These are phyloP conservation scores for Teunomyces panamensis DNA, from an alignment of 805 yeast genomes.

Conservation along the genomic window DNA sequence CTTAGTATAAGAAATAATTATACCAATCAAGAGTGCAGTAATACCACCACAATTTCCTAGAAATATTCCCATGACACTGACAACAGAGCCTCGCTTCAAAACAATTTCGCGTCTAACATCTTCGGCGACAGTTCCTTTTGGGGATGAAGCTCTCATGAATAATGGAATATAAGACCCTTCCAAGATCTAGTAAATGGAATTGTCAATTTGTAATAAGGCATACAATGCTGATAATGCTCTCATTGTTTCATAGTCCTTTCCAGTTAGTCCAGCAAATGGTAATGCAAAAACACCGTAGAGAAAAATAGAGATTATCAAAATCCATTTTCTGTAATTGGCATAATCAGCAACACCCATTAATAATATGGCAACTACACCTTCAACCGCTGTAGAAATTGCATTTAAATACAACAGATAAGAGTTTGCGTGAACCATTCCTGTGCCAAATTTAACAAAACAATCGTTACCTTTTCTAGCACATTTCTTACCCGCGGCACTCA, in stretches of 20 bases:
- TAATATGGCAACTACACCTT: slow-evolving; percentile 32
- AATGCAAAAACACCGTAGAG: slow-evolving; percentile 32
- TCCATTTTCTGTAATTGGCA: slow-evolving; percentile 32
- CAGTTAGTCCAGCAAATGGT: slow-evolving; percentile 33
- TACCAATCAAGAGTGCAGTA: slow-evolving; percentile 34
- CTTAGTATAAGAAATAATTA: slow-evolving; percentile 30
- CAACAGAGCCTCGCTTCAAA: slow-evolving; percentile 30
- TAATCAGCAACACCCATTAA: slow-evolving; percentile 42
- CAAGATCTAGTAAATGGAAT: slow-evolving; percentile 32
- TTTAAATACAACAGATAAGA: slow-evolving; percentile 37
- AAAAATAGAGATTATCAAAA: slow-evolving; percentile 28
- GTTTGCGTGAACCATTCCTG: slow-evolving; percentile 28
- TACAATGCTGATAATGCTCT: slow-evolving; percentile 28
- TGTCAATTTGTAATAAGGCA: slow-evolving; percentile 24
- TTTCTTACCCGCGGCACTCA: slow-evolving; percentile 16
- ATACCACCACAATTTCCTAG: slow-evolving; percentile 38
- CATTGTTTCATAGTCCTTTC: slow-evolving; percentile 16
- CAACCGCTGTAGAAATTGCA: slow-evolving; percentile 38
- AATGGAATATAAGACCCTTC: slow-evolving; percentile 41
- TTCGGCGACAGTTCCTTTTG: slow-evolving; percentile 16
- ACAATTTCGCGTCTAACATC: slow-evolving; percentile 21
- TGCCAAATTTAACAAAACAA: slow-evolving; percentile 36
- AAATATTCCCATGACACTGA: slow-evolving; percentile 36
- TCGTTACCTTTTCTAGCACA: slow-evolving; percentile 33
- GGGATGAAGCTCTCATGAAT: slow-evolving; percentile 33